Evolutionary conservation across 371 early-diverging fungal species (phyloP).

Genomic region (Mucor piriformis): DNA sequence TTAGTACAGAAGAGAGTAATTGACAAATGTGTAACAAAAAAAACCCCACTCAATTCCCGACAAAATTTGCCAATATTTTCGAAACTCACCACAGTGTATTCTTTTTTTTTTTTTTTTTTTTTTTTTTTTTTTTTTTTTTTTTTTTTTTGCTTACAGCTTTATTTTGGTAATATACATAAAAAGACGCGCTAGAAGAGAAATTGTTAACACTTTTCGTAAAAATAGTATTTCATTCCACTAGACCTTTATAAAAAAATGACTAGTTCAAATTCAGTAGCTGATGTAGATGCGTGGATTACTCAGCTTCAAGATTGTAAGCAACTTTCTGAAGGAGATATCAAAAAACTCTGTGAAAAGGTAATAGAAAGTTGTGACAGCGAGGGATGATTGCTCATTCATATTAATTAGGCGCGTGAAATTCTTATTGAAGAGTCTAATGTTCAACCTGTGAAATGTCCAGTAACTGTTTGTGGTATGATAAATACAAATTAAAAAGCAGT

Average conservation of each 20-base stretch:
- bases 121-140: too few species aligned
- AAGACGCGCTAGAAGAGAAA: neutral
- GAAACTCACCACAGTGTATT: too few species aligned
- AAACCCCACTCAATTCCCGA: too few species aligned
- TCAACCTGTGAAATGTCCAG: slow-evolving; percentile 93
- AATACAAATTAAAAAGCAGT: neutral
- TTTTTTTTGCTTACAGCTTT: too few species aligned
- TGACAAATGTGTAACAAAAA: too few species aligned
- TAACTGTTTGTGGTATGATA: slow-evolving; percentile 90
- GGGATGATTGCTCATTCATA: neutral
- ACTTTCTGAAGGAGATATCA: slow-evolving; percentile 91
- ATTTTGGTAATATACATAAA: too few species aligned
- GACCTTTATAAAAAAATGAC: slow-evolving; percentile 32
- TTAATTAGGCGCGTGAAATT: slow-evolving; percentile 84
- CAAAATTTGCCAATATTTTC: too few species aligned
- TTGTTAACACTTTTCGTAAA: neutral
- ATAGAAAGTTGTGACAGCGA: neutral
- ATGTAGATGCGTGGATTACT: slow-evolving; percentile 88
- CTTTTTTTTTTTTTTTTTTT: too few species aligned
- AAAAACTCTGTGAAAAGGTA: slow-evolving; percentile 94
- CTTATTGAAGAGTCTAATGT: slow-evolving; percentile 95
- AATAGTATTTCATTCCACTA: neutral
- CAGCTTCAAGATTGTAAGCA: slow-evolving; percentile 89
- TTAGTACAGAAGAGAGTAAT: too few species aligned
- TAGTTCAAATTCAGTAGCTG: slow-evolving; percentile 49